These are phyloP conservation scores for Coemansia guatemalensis DNA, from an alignment of 192 early-diverging fungal genomes.

Conservation along the genomic window DNA sequence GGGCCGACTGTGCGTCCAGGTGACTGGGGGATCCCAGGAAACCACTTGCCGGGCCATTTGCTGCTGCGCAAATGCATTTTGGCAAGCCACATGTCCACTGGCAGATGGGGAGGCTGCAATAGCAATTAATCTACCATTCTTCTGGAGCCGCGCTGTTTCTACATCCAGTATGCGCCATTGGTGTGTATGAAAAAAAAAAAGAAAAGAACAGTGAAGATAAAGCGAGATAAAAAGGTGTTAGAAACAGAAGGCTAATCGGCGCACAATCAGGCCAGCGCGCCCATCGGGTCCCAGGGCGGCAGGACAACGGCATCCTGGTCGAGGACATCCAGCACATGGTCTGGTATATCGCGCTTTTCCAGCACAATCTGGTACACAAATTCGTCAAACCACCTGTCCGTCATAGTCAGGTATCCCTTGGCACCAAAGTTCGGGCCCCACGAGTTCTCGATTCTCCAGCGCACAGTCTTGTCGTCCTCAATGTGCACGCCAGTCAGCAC, in stretches of 20 bases:
- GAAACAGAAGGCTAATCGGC: neutral
- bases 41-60: no score
- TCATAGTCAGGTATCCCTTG: slow-evolving; percentile 77
- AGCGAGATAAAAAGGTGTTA: slow-evolving; percentile 2
- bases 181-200: neutral
- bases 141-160: no score
- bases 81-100: no score
- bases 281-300: slow-evolving; percentile 79
- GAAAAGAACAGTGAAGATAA: neutral
- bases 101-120: no score
- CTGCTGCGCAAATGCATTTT: no score
- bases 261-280: slow-evolving; percentile 58
- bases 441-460: slow-evolving; percentile 77
- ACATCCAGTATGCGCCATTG: no score
- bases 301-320: slow-evolving; percentile 64
- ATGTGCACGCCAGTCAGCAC: slow-evolving; percentile 74
- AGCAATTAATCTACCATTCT: no score
- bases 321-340: slow-evolving; percentile 61
- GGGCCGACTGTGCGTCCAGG: no score
- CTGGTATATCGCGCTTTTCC: slow-evolving; percentile 62
- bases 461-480: slow-evolving; percentile 61
- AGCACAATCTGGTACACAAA: slow-evolving; percentile 82
- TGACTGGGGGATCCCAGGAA: no score
- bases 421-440: slow-evolving; percentile 66
- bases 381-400: slow-evolving; percentile 73